Evolutionary conservation across 73 alveolate genomes (phyloP), one percentile per base, ranked within the genome.

Genomic region (Paramecium sexaurelia): DNA sequence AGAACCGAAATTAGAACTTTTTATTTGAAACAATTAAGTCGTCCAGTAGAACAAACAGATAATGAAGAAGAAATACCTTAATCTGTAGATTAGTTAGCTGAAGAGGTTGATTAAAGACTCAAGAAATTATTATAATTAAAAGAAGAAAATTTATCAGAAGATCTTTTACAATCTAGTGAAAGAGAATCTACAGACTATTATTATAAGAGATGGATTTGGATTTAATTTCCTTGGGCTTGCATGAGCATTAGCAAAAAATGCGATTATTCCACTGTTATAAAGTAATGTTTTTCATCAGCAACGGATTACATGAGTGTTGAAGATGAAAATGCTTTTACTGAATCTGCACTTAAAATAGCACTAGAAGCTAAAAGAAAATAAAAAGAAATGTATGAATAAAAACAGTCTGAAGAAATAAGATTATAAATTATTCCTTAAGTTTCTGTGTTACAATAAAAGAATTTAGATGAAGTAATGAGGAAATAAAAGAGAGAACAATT

Each of bases 141-240:
- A 35, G 33, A 20, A 10, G 61, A 73, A 17, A 1, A 73, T 3
- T 32, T 73, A 35, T 32, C 32, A 35, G 35, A 17, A 32, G 32
- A 73, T 26, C n/a, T 26, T n/a, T 13, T n/a, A 73, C 19, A 17
- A 22, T 6, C 41, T 7, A 7, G 11, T 33, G 73, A 71, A 93
- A 92, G 82, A n/a, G 55, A 56, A 6, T 55, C 91, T 45, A 93
- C 93, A 7, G 88, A 91, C 84, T 93, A 93, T 57, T 93, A 93
- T 91, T 94, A 94, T 73, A 92, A 92, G 66, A 92, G 97, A 92
- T 94, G 97, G 97, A 91, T 94, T 8, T 94, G 97, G 97, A 93
- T 94, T 7, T 37, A 94, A 68, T 94, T 92, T 68, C 97, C 97
- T 5, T 94, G 97, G 97, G 94, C 89, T 7, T 90, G 85, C 41